These are phyloP conservation scores for Puccinia hordei DNA, from an alignment of 1,284 basidiomycete species.

Conservation along the genomic window DNA sequence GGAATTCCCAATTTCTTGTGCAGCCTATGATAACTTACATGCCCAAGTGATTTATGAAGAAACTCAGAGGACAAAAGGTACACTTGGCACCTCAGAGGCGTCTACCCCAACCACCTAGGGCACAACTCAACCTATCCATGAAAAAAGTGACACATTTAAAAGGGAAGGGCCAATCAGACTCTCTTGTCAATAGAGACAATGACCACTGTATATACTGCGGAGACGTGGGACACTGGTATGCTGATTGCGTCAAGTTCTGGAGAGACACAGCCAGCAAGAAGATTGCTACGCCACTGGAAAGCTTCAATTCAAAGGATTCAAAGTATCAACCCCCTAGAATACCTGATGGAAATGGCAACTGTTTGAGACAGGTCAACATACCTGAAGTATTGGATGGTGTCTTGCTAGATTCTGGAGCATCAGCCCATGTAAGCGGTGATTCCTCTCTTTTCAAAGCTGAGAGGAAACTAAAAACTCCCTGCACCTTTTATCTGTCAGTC, in stretches of 20 bases:
- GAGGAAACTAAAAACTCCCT: neutral
- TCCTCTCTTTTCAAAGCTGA: neutral
- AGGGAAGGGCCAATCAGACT: neutral
- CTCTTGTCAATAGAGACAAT: neutral
- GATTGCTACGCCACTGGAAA: neutral
- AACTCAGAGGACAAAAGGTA: no score
- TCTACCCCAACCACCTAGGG: conserved; percentile 57
- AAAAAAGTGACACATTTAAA: neutral
- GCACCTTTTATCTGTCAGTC: neutral
- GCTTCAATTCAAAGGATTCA: neutral
- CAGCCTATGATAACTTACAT: no score
- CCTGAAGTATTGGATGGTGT: neutral
- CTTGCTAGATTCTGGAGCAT: neutral
- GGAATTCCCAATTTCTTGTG: no score
- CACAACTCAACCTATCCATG: conserved; percentile 61
- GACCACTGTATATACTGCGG: neutral
- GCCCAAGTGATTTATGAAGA: no score
- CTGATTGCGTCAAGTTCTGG: neutral
- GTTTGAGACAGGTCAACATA: neutral
- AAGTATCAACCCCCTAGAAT: neutral
- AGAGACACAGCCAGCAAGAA: neutral
- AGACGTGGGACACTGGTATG: neutral
- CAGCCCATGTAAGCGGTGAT: neutral
- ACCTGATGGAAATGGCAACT: neutral
- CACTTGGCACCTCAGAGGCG: neutral